These are phyloP conservation scores for Elsinoe ampelina DNA, from an alignment of 2,329 filamentous ascomycete species.

Conservation along the genomic window DNA sequence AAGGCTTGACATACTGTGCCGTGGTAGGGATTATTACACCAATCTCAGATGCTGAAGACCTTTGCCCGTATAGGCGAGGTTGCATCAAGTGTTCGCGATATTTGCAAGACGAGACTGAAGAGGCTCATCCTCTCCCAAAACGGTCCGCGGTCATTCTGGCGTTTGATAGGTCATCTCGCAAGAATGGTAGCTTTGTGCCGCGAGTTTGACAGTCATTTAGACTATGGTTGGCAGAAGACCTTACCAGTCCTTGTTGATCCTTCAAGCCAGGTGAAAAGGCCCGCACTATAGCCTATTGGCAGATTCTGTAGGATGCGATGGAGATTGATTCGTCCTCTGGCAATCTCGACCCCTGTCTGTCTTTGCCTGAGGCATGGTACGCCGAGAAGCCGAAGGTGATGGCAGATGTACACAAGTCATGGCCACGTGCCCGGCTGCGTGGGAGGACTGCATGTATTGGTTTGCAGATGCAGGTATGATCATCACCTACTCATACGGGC, in stretches of 20 bases:
- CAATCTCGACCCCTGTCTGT: not conserved
- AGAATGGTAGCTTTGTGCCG: not conserved
- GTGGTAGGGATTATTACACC: not conserved
- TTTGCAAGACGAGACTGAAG: not conserved
- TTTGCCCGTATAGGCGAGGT: not conserved
- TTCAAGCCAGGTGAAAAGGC: not conserved
- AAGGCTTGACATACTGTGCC: not conserved
- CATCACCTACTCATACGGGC: not conserved
- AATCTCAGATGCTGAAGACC: not conserved
- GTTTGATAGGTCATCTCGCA: not conserved
- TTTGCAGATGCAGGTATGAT: not conserved
- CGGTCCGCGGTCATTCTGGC: not conserved
- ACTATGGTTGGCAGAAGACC: conserved; percentile 6
- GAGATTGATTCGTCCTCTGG: not conserved
- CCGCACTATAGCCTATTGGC: not conserved
- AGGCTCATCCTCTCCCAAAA: conserved; percentile 8
- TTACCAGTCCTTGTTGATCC: conserved; percentile 9
- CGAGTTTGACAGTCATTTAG: not conserved
- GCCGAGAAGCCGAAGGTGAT: not conserved
- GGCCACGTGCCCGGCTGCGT: conserved; percentile 7
- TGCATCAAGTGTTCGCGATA: not conserved
- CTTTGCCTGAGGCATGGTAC: conserved; percentile 2
- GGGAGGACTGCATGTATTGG: not conserved
- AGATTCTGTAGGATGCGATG: not conserved
- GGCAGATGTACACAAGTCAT: not conserved